phyloP scores from a whole-genome alignment of 2,329 filamentous ascomycete species.

The Paracoccidioides brasiliensis region DNA sequence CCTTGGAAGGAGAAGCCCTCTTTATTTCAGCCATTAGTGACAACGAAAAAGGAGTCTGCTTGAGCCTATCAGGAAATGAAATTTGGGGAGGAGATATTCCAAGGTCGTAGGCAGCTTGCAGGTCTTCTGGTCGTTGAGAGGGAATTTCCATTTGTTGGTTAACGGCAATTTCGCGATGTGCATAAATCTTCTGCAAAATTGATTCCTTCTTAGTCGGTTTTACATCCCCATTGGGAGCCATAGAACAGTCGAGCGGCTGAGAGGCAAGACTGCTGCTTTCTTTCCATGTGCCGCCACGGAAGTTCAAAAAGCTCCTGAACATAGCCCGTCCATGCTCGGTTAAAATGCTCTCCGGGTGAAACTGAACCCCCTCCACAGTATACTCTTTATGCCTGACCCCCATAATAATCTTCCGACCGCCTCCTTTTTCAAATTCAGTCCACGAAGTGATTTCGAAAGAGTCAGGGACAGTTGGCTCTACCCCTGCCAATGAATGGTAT shows the following conservation, averaged over 20 bases:
- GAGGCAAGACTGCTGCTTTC: slow-evolving; percentile 47
- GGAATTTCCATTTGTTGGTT: slow-evolving; percentile 71
- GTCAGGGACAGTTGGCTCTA: slow-evolving; percentile 70
- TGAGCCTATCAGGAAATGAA: slow-evolving; percentile 63
- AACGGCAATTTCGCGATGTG: slow-evolving; percentile 61
- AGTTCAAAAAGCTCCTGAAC: slow-evolving; percentile 80
- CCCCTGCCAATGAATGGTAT: slow-evolving; percentile 93
- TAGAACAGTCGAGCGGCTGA: slow-evolving; percentile 11
- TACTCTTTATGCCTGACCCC: slow-evolving; percentile 87
- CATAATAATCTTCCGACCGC: slow-evolving; percentile 81
- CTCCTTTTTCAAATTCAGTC: slow-evolving; percentile 57
- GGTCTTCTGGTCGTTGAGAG: slow-evolving; percentile 67
- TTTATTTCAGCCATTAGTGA: slow-evolving; percentile 96
- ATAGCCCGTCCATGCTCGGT: slow-evolving; percentile 79
- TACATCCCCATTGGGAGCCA: slow-evolving; percentile 15
- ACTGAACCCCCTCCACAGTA: slow-evolving; percentile 90
- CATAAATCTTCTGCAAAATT: slow-evolving; percentile 85
- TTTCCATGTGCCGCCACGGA: slow-evolving; percentile 84
- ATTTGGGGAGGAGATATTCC: slow-evolving; percentile 75
- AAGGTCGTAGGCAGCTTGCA: slow-evolving; percentile 76
- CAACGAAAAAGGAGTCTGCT: slow-evolving; percentile 74
- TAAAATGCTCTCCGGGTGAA: slow-evolving; percentile 93
- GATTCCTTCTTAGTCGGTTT: slow-evolving; percentile 53
- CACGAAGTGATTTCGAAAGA: slow-evolving; percentile 84
- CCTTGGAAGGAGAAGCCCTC: slow-evolving; percentile 89